Base-by-base conservation (phyloP, 768 basidiomycete genomes). In the Galerina marginata region DNA sequence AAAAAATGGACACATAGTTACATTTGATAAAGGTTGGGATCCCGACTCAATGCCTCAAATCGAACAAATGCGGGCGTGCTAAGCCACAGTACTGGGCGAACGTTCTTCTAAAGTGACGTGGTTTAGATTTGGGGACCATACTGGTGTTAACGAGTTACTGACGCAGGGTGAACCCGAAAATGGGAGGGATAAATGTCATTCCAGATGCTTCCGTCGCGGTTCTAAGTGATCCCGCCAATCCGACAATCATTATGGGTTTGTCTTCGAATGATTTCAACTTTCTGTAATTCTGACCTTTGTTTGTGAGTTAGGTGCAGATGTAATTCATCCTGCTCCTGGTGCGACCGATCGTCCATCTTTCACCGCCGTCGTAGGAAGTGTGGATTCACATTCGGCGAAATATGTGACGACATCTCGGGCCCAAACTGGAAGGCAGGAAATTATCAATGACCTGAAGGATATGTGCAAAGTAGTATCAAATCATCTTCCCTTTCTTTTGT, bases 181-280 rank as follows among this genome's bases (percentile, higher is more conserved):
- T 93, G 0, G 92, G 92, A n/a, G 92, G 92, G 0, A 89, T 93
- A 68, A 94, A 94, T 69, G 84, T 86, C 1, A 79, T 94, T 20
- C 91, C 91, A 0, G 89, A 91, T 51, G 81, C 88, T 0, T 76
- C 87, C 0, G 87, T 90, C 2, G 76, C 82, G 0, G 80, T 84
- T 11, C 76, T 94, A 7, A 84, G 85, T 0, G 91, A 94, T 66
- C 83, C 87, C 1, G 78, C 82, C 26, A 85, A 87, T 65, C 91
- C 92, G 1, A 92, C 92, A 1, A 85, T 94, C 6, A 84, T 94
- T 46, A 87, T 93, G 82, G 92, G 91, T 82, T 75, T 62, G 72
- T 58, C 51, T 60, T 6, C 23, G 29, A 16, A 1, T 42, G 58
- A 4, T 37, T 14, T 33, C 23, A 15, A 15, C 45, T 12, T 20